These are phyloP conservation scores for Backusella mclennaniae DNA, from an alignment of 192 early-diverging fungal genomes.

Conservation along the genomic window DNA sequence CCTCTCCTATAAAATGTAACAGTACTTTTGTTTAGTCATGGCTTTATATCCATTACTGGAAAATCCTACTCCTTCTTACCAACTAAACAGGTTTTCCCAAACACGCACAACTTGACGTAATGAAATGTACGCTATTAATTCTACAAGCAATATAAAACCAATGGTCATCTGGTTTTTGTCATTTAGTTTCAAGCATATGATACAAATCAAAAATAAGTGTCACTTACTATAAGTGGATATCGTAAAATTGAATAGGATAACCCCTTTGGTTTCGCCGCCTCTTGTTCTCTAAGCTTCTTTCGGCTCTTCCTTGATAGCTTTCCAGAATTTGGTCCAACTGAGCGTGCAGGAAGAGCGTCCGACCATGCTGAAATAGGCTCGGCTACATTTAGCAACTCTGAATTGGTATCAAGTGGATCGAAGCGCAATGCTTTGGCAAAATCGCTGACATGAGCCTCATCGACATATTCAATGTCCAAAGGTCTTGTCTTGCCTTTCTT, in stretches of 20 bases:
- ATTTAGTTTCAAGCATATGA: not conserved
- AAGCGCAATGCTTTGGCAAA: constrained; percentile 45
- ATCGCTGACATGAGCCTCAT: constrained; percentile 46
- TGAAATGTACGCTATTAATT: constrained; percentile 56
- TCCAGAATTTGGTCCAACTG: constrained; percentile 14
- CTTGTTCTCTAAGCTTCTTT: constrained; percentile 15
- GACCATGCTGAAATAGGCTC: constrained; percentile 55
- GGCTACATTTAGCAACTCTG: constrained; percentile 24
- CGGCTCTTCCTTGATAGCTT: constrained; percentile 23
- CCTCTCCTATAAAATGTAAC: constrained; percentile 47
- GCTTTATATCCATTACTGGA: not conserved
- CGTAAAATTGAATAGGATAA: constrained; percentile 49
- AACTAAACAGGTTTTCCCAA: constrained; percentile 64
- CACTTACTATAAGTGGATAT: constrained; percentile 53
- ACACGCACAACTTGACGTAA: constrained; percentile 59
- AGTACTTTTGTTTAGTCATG: not conserved
- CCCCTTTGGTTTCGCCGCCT: constrained; percentile 28
- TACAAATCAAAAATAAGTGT: not conserved
- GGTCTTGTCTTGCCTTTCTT: not conserved
- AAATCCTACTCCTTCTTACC: constrained; percentile 35
- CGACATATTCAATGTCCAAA: constrained; percentile 32
- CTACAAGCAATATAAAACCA: constrained; percentile 55
- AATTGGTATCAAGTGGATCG: constrained; percentile 30
- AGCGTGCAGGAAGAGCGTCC: constrained; percentile 50
- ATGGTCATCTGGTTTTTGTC: constrained; percentile 44